Conservation (phyloP, 2,329 filamentous ascomycete species). For the Aspergillus fructus region DNA sequence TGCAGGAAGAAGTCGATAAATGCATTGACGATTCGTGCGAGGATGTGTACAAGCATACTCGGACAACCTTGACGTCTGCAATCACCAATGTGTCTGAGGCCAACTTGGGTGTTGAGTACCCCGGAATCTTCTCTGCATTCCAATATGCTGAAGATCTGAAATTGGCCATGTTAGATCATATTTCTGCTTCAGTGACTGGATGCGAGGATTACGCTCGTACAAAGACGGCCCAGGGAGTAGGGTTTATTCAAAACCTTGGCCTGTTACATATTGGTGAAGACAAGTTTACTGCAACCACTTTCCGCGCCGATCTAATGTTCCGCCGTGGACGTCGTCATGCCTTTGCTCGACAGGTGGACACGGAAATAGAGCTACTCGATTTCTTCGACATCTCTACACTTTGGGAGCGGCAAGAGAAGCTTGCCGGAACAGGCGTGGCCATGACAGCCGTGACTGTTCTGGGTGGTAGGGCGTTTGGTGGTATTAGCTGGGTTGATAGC, state of each 20-base stretch:
- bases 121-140: slow-evolving; percentile 80
- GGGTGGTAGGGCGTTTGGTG: slow-evolving; percentile 76
- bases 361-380: slow-evolving; percentile 85
- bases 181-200: slow-evolving; percentile 71
- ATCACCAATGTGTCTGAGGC: slow-evolving; percentile 75
- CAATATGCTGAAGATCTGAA: slow-evolving; percentile 93
- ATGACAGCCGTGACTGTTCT: slow-evolving; percentile 86
- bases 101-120: slow-evolving; percentile 81
- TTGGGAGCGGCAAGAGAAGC: slow-evolving; percentile 88
- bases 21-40: slow-evolving; percentile 83
- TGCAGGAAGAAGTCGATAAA: slow-evolving; percentile 76
- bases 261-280: slow-evolving; percentile 79
- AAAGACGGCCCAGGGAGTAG: slow-evolving; percentile 77
- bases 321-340: slow-evolving; percentile 71
- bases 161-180: slow-evolving; percentile 84
- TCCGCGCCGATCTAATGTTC: slow-evolving; percentile 94
- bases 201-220: slow-evolving; percentile 85
- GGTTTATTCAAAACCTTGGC: slow-evolving; percentile 83
- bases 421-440: slow-evolving; percentile 91
- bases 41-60: slow-evolving; percentile 81
- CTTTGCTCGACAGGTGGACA: slow-evolving; percentile 78
- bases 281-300: slow-evolving; percentile 80
- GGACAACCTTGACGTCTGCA: slow-evolving; percentile 69
- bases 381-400: slow-evolving; percentile 86
- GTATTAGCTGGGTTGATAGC: slow-evolving; percentile 86